phyloP scores from a whole-genome alignment of 2,329 filamentous ascomycete species.

The Trichophyton verrucosum region DNA sequence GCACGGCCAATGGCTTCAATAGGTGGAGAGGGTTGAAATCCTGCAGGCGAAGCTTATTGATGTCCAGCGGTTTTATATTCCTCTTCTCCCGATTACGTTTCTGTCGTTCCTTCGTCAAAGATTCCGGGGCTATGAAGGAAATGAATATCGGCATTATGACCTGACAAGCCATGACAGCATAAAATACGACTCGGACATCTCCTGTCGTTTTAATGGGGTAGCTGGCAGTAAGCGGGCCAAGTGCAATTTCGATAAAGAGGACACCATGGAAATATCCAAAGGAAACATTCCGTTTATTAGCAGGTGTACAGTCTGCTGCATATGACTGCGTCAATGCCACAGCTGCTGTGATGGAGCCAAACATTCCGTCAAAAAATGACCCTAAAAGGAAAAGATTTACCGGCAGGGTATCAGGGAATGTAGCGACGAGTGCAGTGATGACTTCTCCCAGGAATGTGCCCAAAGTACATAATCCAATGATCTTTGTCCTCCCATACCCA shows the following conservation, averaged over 20 bases:
- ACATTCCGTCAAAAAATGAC: conserved; percentile 65
- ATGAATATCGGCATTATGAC: conserved; percentile 61
- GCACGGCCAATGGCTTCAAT: conserved; percentile 61
- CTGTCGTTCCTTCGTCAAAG: conserved; percentile 62
- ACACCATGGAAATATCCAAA: conserved; percentile 87
- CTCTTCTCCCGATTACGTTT: conserved; percentile 57
- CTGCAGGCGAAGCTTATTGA: conserved; percentile 21
- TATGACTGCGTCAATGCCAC: conserved; percentile 75
- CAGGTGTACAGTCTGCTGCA: conserved; percentile 73
- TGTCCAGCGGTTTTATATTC: conserved; percentile 28
- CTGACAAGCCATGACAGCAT: conserved; percentile 62
- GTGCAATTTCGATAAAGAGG: conserved; percentile 75
- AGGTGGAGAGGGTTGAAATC: conserved; percentile 49
- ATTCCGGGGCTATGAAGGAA: conserved; percentile 66
- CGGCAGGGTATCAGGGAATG: conserved; percentile 57
- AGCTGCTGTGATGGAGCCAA: conserved; percentile 77
- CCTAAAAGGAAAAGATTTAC: conserved; percentile 72
- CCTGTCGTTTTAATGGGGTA: conserved; percentile 67
- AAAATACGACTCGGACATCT: conserved; percentile 69
- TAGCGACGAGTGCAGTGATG: conserved; percentile 65
- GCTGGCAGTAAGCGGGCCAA: conserved; percentile 71
- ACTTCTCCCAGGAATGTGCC: conserved; percentile 65
- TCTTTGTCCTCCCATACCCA: conserved; percentile 62
- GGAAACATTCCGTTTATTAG: conserved; percentile 63
- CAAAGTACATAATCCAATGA: conserved; percentile 60